Base-by-base conservation (phyloP, 2,329 filamentous ascomycete genomes). In the Leptosphaerulina australis region DNA sequence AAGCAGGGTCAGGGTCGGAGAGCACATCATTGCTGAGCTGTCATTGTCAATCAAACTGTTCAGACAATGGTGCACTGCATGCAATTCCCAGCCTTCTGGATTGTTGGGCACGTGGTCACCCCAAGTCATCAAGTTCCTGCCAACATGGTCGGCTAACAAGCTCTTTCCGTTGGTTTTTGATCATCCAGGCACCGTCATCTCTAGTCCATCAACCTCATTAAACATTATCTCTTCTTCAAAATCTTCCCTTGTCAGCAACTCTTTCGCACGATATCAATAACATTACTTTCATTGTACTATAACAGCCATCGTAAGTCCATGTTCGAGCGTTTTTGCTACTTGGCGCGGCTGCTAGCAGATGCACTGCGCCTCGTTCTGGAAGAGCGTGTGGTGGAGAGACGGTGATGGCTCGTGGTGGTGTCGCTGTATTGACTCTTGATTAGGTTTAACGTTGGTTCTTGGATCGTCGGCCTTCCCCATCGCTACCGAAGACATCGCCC, bases 401-500 rank as follows among this genome's bases (percentile, higher is more conserved):
- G 46, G 44, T 48, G 20, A 47, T 51, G 50, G 53, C 41, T 59
- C 38, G 55, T 47, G 49, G 53, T 45, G 48, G 29, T 39, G 47
- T 40, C 30, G 44, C 44, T 44, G 50, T 44, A 21, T 31, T 44
- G 44, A 48, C 34, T 28, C 58, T 50, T 14, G 48, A 54, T 54
- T 50, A 34, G 54, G 48, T 43, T 54, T 59, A 58, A 56, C 56
- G 51, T 44, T 47, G 30, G 26, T 21, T 36, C 26, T 25, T 46
- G 43, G 48, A 55, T 36, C 49, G 34, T 54, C 48, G 28, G 53
- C 48, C 44, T 39, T 50, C 40, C 48, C 55, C 56, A 51, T 55
- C 50, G 47, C 47, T 49, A 47, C 53, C 48, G 28, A 43, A 51
- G 41, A 53, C 53, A 51, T 53, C 45, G 44, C 51, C 58, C 49